These are phyloP conservation scores for Botrytis deweyae DNA, from an alignment of 2,329 filamentous ascomycete genomes.

Conservation along the genomic window DNA sequence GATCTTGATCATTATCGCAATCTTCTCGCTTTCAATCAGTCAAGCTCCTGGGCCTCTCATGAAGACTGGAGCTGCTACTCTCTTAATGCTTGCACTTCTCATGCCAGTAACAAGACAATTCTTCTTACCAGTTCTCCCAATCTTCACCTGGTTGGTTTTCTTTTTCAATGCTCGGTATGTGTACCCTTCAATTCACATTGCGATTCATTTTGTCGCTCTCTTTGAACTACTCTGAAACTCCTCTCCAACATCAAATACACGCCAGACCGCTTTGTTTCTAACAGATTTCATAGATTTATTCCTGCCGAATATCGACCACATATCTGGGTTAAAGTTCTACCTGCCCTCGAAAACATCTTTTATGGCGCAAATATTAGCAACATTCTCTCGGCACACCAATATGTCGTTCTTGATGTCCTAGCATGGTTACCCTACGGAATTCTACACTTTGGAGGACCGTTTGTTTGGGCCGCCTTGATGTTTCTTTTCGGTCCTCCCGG, in stretches of 20 bases:
- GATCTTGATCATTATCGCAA: conserved; percentile 67
- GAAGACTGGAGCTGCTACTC: conserved; percentile 70
- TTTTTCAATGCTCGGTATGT: conserved; percentile 77
- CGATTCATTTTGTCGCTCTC: conserved; percentile 1
- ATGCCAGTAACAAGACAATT: conserved; percentile 88
- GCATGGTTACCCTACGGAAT: conserved; percentile 94
- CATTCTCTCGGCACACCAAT: conserved; percentile 87
- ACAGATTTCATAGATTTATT: conserved; percentile 67
- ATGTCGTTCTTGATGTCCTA: conserved; percentile 77
- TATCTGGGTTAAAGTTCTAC: conserved; percentile 93
- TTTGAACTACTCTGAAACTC: conserved; percentile 21
- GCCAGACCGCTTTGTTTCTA: conserved; percentile 15
- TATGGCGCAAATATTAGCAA: conserved; percentile 96
- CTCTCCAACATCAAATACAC: conserved; percentile 19
- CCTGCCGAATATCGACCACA: conserved; percentile 83
- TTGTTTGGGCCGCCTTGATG: conserved; percentile 73
- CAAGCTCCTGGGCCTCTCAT: conserved; percentile 73
- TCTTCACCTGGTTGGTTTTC: conserved; percentile 83
- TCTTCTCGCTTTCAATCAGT: conserved; percentile 83
- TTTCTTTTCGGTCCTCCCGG: conserved; percentile 89
- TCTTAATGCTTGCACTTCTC: conserved; percentile 67
- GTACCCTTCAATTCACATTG: not conserved
- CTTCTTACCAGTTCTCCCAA: conserved; percentile 81
- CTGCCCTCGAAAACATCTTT: conserved; percentile 91
- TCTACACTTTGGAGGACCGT: conserved; percentile 83